Evolutionary conservation across 129 eudicot species (phyloP).

Genomic region (Flaveria robusta): DNA sequence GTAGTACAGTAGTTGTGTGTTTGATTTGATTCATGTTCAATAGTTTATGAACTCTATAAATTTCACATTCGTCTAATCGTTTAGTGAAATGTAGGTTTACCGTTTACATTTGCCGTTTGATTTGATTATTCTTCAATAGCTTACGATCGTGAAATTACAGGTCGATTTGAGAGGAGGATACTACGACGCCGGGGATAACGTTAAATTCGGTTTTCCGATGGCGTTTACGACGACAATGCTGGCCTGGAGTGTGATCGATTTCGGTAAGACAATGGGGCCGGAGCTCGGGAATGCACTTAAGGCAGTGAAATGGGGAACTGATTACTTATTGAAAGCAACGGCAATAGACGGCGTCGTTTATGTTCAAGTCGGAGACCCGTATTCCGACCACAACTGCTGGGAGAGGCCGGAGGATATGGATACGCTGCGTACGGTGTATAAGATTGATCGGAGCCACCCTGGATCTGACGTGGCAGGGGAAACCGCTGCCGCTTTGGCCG

Average conservation of each 20-base stretch:
- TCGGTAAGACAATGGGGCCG: constrained; percentile 56
- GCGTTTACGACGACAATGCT: constrained; percentile 83
- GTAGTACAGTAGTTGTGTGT: not conserved
- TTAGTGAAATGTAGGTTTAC: no score
- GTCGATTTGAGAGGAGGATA: constrained; percentile 91
- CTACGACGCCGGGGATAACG: constrained; percentile 95
- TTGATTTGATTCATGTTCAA: not conserved
- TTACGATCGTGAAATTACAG: constrained; percentile 31
- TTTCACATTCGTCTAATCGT: no score
- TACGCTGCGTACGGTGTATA: constrained; percentile 69
- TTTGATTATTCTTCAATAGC: not conserved
- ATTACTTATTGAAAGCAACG: constrained; percentile 79
- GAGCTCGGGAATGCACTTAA: constrained; percentile 63
- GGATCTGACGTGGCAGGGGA: constrained; percentile 99
- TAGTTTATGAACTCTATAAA: no score
- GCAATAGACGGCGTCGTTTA: constrained; percentile 61
- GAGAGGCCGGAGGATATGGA: constrained; percentile 98
- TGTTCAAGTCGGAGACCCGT: constrained; percentile 84
- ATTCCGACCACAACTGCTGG: constrained; percentile 90
- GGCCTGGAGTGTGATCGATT: constrained; percentile 90
- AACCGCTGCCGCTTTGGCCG: constrained; percentile 92
- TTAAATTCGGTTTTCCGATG: constrained; percentile 94
- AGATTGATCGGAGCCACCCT: constrained; percentile 67
- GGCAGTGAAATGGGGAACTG: constrained; percentile 92
- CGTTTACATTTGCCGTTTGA: not conserved